A percentile compares a stretch with the other conserved stretches of the same genome.
These are phyloP conservation scores for Marchantia paleacea DNA, from an alignment of 225 moss, liverwort and hornwort genomes.

Conservation along the genomic window DNA sequence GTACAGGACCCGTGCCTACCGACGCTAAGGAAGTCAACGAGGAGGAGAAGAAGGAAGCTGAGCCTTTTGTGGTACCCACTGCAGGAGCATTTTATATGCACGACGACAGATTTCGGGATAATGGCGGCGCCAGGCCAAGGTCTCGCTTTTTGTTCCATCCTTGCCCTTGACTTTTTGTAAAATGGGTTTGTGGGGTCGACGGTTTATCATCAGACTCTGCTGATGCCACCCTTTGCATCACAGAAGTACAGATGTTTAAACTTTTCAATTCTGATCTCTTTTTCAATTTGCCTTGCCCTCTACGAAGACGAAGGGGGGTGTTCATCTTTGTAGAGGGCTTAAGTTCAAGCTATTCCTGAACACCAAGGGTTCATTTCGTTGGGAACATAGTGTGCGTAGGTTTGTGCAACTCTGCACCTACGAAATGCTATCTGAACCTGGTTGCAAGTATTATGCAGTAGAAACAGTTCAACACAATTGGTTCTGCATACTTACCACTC, in stretches of 20 bases:
- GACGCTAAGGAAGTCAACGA: constrained; percentile 56
- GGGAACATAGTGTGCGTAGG: too few relatives aligned
- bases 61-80: constrained; percentile 97
- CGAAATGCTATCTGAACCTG: neutral
- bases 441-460: too few relatives aligned
- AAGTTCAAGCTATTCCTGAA: too few relatives aligned
- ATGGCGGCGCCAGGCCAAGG: constrained; percentile 92
- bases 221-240: too few relatives aligned
- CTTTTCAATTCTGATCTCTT: too few relatives aligned
- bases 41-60: constrained; percentile 88
- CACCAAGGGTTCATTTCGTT: too few relatives aligned
- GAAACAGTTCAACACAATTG: too few relatives aligned
- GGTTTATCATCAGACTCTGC: neutral
- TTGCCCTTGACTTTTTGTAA: neutral
- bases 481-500: too few relatives aligned
- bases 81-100: constrained; percentile 99
- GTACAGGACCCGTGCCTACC: constrained; percentile 30
- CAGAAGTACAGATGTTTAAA: too few relatives aligned
- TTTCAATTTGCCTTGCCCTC: too few relatives aligned
- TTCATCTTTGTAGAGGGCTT: too few relatives aligned
- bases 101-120: constrained; percentile 92
- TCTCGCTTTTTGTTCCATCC: constrained; percentile 11
- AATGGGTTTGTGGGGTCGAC: neutral
- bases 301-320: neutral
- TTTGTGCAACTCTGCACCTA: neutral